A percentile compares a stretch with the other conserved stretches of the same genome.
Evolutionary conservation across 1,284 basidiomycete genomes (phyloP).

Genomic region (Somion occarium): DNA sequence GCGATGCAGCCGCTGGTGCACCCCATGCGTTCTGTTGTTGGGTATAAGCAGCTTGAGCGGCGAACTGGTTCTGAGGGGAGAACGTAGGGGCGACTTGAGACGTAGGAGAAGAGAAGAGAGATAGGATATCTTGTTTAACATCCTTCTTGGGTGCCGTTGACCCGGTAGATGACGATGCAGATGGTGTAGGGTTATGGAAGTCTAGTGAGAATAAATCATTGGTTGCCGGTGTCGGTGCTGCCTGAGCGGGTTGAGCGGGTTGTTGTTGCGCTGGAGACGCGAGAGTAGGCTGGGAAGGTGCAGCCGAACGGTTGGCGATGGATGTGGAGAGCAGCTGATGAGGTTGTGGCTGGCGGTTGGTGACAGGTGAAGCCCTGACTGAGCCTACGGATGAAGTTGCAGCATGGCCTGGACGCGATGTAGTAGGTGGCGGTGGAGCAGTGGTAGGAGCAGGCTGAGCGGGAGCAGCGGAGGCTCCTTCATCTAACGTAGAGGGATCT

Average conservation of each 20-base stretch:
- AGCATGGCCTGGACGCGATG: constrained; percentile 26
- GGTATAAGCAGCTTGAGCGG: constrained; percentile 11
- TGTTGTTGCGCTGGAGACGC: constrained; percentile 11
- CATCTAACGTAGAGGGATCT: constrained; percentile 81
- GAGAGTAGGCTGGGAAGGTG: constrained; percentile 16
- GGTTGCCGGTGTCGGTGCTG: constrained; percentile 18
- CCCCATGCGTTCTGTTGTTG: constrained; percentile 18
- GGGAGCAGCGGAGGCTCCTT: constrained; percentile 23
- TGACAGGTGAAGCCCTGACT: constrained; percentile 22
- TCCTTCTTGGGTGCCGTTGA: constrained; percentile 52
- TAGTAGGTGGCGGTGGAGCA: constrained; percentile 23
- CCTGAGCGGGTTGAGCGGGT: constrained; percentile 21
- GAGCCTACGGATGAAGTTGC: constrained; percentile 29
- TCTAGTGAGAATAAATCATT: constrained; percentile 85
- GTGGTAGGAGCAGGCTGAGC: constrained; percentile 14
- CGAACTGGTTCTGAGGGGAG: constrained; percentile 18
- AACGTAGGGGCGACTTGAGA: constrained; percentile 28
- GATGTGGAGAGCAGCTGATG: constrained; percentile 50
- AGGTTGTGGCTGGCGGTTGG: constrained; percentile 46
- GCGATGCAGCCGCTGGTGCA: constrained; percentile 11
- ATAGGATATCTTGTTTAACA: constrained; percentile 84
- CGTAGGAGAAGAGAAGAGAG: constrained; percentile 64
- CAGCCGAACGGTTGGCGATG: constrained; percentile 20
- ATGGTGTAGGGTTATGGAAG: constrained; percentile 50
- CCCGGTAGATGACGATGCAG: constrained; percentile 23